These are phyloP conservation scores for Colletotrichum godetiae DNA, from an alignment of 2,329 filamentous ascomycete genomes.

Conservation along the genomic window DNA sequence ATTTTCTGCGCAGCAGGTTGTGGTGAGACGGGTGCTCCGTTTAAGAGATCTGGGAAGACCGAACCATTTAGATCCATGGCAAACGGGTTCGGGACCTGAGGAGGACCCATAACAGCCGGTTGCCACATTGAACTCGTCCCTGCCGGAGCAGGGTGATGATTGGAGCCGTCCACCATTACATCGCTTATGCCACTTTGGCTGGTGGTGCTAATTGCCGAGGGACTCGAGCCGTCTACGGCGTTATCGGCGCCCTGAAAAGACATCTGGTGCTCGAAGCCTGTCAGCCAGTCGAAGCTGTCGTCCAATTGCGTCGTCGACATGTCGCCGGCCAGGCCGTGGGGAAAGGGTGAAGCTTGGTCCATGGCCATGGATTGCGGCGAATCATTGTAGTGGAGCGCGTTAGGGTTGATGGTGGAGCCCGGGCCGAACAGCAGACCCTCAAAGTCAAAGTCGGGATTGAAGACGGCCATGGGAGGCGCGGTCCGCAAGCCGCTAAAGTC, in stretches of 20 bases:
- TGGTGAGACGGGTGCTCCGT: conserved; percentile 79
- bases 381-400: conserved; percentile 85
- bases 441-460: conserved; percentile 76
- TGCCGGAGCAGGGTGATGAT: conserved; percentile 65
- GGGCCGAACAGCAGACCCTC: conserved; percentile 77
- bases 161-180: conserved; percentile 86
- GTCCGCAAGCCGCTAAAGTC: conserved; percentile 81
- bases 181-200: conserved; percentile 94
- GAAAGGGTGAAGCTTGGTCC: conserved; percentile 71
- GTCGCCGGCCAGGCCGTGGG: conserved; percentile 63
- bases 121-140: conserved; percentile 75
- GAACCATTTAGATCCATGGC: conserved; percentile 79
- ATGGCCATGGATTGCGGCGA: conserved; percentile 76
- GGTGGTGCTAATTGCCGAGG: conserved; percentile 93
- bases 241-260: conserved; percentile 79
- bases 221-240: conserved; percentile 91
- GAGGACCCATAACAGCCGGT: conserved; percentile 75
- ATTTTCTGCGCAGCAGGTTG: conserved; percentile 78
- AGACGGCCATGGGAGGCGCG: conserved; percentile 75
- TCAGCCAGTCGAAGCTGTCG: conserved; percentile 84
- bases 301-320: conserved; percentile 73
- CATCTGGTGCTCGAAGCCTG: conserved; percentile 83
- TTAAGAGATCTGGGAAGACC: conserved; percentile 82
- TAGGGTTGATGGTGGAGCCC: conserved; percentile 76
- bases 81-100: conserved; percentile 76